A percentile compares a stretch with the other conserved stretches of the same genome.
Evolutionary conservation across 306 rosid species (phyloP).

Genomic region (Gillenia trifoliata): DNA sequence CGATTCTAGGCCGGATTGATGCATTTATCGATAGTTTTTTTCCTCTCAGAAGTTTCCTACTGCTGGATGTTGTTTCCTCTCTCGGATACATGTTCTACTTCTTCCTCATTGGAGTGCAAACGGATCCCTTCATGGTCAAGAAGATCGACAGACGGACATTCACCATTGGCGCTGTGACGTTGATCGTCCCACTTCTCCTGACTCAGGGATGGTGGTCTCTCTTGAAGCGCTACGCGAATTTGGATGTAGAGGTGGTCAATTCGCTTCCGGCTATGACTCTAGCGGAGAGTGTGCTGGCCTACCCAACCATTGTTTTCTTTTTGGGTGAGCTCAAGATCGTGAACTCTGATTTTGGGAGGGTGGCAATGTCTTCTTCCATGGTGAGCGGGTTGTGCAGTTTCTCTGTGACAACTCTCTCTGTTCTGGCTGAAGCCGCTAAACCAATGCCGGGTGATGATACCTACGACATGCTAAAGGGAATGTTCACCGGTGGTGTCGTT

Average conservation of each 20-base stretch:
- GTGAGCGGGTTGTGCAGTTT: constrained; percentile 5
- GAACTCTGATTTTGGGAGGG: constrained; percentile 29
- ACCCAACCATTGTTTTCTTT: constrained; percentile 20
- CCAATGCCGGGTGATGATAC: not conserved
- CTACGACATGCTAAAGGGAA: not conserved
- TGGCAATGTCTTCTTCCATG: constrained; percentile 25
- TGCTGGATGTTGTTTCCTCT: constrained; percentile 24
- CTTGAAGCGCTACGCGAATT: not conserved
- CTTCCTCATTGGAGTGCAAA: constrained; percentile 37
- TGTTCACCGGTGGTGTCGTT: not conserved
- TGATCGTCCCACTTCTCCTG: constrained; percentile 6
- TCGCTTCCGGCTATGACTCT: constrained; percentile 1
- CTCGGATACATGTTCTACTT: constrained; percentile 25
- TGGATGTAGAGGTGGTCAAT: not conserved
- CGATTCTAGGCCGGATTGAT: constrained; percentile 16
- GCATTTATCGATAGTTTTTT: constrained; percentile 4
- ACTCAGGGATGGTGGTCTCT: not conserved
- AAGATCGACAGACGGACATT: constrained; percentile 16
- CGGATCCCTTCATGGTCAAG: constrained; percentile 14
- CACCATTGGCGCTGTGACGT: constrained; percentile 17
- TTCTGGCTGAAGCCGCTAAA: not conserved
- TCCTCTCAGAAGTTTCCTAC: constrained; percentile 27
- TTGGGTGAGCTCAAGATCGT: constrained; percentile 30
- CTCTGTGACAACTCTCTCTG: not conserved
- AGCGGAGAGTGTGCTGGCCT: constrained; percentile 13